Evolutionary conservation across 2,329 filamentous ascomycete species (phyloP).

Genomic region (Ustulina deusta): DNA sequence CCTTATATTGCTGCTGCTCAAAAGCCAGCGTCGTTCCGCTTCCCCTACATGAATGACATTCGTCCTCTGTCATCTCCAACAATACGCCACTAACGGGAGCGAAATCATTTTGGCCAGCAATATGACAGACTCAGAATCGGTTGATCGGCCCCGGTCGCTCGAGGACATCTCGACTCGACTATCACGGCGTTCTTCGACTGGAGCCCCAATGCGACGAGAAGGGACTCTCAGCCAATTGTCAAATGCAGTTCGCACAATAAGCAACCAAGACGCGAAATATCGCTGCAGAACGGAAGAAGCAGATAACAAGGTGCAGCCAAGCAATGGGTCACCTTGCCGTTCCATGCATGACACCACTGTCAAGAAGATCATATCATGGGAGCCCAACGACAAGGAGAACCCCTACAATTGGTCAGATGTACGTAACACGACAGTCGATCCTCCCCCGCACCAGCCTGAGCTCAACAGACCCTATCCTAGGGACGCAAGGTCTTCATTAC

Average conservation of each 20-base stretch:
- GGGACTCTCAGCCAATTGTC: constrained; percentile 36
- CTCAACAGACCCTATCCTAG: constrained; percentile 49
- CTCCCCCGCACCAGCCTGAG: neutral
- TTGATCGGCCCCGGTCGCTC: constrained; percentile 12
- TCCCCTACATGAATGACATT: neutral
- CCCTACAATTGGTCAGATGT: constrained; percentile 65
- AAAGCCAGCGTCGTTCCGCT: constrained; percentile 1
- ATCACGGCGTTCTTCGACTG: constrained; percentile 28
- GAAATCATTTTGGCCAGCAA: neutral
- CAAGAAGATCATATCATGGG: constrained; percentile 59
- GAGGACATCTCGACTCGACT: constrained; percentile 20
- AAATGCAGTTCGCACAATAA: constrained; percentile 47
- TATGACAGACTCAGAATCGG: constrained; percentile 26
- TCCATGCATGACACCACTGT: constrained; percentile 42
- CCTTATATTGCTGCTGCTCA: neutral
- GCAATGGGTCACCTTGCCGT: constrained; percentile 29
- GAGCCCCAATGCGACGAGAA: neutral
- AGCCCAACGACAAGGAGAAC: constrained; percentile 62
- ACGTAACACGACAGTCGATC: constrained; percentile 20
- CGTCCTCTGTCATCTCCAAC: neutral
- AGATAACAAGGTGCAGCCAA: constrained; percentile 50
- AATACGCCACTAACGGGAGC: neutral
- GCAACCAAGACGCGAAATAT: constrained; percentile 57
- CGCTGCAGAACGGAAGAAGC: constrained; percentile 58
- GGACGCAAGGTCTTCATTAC: constrained; percentile 67